Percentiles rank a stretch among this genome's conserved stretches.
Conservation (phyloP, 176 grass and related monocot genomes). For the Phoenix dactylifera region DNA sequence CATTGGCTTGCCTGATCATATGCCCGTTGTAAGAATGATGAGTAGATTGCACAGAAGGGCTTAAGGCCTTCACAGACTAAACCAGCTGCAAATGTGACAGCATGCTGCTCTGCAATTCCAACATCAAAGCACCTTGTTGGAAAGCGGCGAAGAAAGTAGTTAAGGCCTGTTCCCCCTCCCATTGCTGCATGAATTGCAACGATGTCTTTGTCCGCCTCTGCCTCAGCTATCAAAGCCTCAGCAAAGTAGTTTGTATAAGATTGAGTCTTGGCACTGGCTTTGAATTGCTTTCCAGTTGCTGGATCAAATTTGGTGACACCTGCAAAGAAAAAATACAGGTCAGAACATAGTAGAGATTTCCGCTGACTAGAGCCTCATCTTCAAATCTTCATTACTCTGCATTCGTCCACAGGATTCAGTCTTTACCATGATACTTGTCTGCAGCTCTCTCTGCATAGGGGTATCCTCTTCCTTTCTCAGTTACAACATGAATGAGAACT, state of each 20-base stretch:
- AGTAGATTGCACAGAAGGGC: slow-evolving; percentile 97
- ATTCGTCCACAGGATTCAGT: not conserved
- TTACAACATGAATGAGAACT: slow-evolving; percentile 93
- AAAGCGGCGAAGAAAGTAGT: slow-evolving; percentile 94
- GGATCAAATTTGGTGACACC: slow-evolving; percentile 90
- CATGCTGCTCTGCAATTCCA: slow-evolving; percentile 96
- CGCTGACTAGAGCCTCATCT: too few relatives aligned
- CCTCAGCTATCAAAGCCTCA: slow-evolving; percentile 80
- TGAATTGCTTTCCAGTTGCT: slow-evolving; percentile 89
- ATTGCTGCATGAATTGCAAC: slow-evolving; percentile 95
- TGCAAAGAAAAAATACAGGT: slow-evolving; percentile 7
- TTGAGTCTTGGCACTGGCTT: slow-evolving; percentile 48
- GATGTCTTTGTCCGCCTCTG: slow-evolving; percentile 73
- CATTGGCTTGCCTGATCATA: slow-evolving; percentile 61
- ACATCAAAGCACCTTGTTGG: slow-evolving; percentile 88
- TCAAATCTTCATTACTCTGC: too few relatives aligned
- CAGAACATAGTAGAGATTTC: not conserved
- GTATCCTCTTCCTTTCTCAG: slow-evolving; percentile 96
- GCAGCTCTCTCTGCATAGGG: slow-evolving; percentile 88
- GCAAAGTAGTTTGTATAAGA: slow-evolving; percentile 97
- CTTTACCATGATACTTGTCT: slow-evolving; percentile 91
- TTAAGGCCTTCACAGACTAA: slow-evolving; percentile 89
- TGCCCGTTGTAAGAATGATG: slow-evolving; percentile 89
- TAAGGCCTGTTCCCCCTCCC: slow-evolving; percentile 93
- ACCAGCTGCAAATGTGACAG: slow-evolving; percentile 90